A percentile compares a stretch with the other conserved stretches of the same genome.
phyloP scores from a whole-genome alignment of 495 filamentous ascomycete genomes.

The Xylaria intraflava region DNA sequence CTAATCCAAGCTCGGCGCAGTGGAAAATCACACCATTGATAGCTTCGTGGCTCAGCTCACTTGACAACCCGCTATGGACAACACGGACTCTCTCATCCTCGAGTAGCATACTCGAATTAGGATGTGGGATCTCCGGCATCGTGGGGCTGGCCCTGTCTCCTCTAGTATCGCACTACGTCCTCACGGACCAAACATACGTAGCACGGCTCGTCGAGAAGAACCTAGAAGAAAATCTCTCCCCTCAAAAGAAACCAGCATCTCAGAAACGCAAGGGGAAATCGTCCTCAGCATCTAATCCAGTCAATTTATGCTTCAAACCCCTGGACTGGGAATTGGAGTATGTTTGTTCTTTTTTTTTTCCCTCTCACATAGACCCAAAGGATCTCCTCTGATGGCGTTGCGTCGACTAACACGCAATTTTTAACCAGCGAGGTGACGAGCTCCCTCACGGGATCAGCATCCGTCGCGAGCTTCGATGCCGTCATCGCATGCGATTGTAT shows the following conservation, averaged over 20 bases:
- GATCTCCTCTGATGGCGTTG: too few relatives aligned
- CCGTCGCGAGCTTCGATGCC: slow-evolving; percentile 45
- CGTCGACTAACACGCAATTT: slow-evolving; percentile 5
- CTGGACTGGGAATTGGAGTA: slow-evolving; percentile 67
- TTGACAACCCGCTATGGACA: slow-evolving; percentile 59
- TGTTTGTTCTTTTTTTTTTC: not conserved
- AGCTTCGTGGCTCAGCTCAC: slow-evolving; percentile 67
- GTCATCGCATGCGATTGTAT: slow-evolving; percentile 84
- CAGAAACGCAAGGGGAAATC: slow-evolving; percentile 21
- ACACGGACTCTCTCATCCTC: slow-evolving; percentile 45
- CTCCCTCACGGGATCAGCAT: slow-evolving; percentile 25
- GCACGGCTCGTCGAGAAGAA: slow-evolving; percentile 68
- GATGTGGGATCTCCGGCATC: slow-evolving; percentile 77
- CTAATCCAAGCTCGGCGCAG: slow-evolving; percentile 47
- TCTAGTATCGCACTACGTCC: slow-evolving; percentile 57
- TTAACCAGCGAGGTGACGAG: slow-evolving; percentile 27
- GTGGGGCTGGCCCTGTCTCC: slow-evolving; percentile 60
- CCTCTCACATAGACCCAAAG: not conserved
- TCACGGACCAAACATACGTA: slow-evolving; percentile 88
- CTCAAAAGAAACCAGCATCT: not conserved
- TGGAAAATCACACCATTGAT: slow-evolving; percentile 91
- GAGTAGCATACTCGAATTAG: slow-evolving; percentile 71
- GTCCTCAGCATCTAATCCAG: slow-evolving; percentile 3
- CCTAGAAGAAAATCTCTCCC: slow-evolving; percentile 52
- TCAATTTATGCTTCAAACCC: slow-evolving; percentile 40